phyloP scores from a whole-genome alignment of 768 basidiomycete genomes.

The Kwoniella dendrophila region DNA sequence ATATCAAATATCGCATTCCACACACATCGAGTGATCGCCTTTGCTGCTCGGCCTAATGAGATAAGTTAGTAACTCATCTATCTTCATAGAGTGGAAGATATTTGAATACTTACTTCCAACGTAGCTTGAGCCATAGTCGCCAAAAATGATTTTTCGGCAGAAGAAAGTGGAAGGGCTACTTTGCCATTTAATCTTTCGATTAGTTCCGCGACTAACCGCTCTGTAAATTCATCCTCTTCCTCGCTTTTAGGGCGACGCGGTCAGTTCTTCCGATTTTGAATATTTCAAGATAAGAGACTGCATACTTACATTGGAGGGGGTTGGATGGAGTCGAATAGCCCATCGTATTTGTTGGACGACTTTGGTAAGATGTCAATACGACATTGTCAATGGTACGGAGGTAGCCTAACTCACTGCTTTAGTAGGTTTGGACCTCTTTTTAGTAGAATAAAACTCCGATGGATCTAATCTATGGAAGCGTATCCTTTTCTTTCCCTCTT shows the following conservation, averaged over 20 bases:
- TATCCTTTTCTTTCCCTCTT: conserved; percentile 39
- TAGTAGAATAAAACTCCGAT: conserved; percentile 32
- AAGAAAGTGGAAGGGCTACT: conserved; percentile 71
- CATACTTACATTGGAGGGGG: conserved; percentile 17
- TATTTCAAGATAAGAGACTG: background rate
- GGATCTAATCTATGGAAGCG: conserved; percentile 38
- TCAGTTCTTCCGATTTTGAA: background rate
- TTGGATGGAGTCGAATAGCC: conserved; percentile 36
- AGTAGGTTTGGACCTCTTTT: conserved; percentile 52
- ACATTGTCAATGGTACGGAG: background rate
- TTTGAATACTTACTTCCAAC: conserved; percentile 65
- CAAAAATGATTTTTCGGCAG: conserved; percentile 80
- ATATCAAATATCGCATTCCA: conserved; percentile 88
- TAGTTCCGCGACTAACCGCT: conserved; percentile 59
- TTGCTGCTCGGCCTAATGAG: conserved; percentile 77
- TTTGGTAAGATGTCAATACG: conserved; percentile 1
- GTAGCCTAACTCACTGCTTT: conserved; percentile 52
- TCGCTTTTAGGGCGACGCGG: background rate
- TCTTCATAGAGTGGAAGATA: background rate
- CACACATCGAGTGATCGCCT: conserved; percentile 86
- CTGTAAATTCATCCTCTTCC: conserved; percentile 35
- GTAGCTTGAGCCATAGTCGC: conserved; percentile 83
- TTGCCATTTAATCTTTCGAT: conserved; percentile 67
- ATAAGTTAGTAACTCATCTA: background rate
- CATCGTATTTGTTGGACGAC: conserved; percentile 35